Base-by-base conservation (phyloP, 2,329 filamentous ascomycete genomes). In the Ophioceras dolichostomum region DNA sequence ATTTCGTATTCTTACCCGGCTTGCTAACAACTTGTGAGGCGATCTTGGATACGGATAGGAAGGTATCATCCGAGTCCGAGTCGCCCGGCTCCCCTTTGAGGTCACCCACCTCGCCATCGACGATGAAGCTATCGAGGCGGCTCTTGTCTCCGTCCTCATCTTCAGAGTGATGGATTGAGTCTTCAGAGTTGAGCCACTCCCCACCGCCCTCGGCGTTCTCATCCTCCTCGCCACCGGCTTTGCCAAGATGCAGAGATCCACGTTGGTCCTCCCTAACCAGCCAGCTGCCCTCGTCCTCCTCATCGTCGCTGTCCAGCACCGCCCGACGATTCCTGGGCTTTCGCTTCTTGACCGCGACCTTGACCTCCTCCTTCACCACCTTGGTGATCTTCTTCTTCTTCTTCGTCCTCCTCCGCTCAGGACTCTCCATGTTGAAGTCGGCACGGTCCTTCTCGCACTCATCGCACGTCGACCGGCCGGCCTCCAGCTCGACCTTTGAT, bases 161-260 rank as follows among this genome's bases (percentile, higher is more conserved):
- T 19, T 72, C 74, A 7, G 70, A 72, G 3, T 71, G 68, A 28
- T 65, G 58, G 10, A 60, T 56, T 0, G 79, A 83, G 49, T 91
- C 83, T 21, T 83, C 76, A 0, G 79, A 76, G 27, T 72, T 72
- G 35, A 94, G 67, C 54, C 76, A 85, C 39, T 93, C 83, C 17
- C 86, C 88, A 4, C 81, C 85, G 2, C 86, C 86, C 53, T 94
- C 88, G 3, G 82, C 84, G 52, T 94, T 76, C 55, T 94, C 86
- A 44, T 94, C 85, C 37, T 86, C 82, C 13, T 75, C 82, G 4
- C 83, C 85, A n/a, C 85, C 86, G 32, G 83, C 82, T 52, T 79
- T 82, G 34, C 83, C 84, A 13, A 88, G 65, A n/a, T 65, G 64
- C 4, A 78, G 52, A 1, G 66, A 52, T 0, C 69, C 66, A 32